Conservation (phyloP, 257 asterid species). For the Fraxinus excelsior region DNA sequence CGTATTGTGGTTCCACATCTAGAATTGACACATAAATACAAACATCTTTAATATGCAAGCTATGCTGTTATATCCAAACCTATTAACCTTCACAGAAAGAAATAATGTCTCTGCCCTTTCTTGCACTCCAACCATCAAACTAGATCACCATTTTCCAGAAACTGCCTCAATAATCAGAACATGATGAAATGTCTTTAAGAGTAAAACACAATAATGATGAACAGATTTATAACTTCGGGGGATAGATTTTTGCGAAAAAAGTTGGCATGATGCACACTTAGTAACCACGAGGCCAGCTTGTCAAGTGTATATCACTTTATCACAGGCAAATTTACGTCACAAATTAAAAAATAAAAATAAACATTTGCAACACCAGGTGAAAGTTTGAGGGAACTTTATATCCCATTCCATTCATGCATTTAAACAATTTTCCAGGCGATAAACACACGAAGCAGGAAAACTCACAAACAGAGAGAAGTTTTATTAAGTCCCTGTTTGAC, state of each 20-base stretch:
- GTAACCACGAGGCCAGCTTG: neutral
- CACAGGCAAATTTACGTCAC: neutral
- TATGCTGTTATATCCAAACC: constrained; percentile 7
- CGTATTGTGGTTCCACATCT: constrained; percentile 93
- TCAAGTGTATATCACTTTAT: neutral
- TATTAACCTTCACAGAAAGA: neutral
- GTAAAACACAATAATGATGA: no score
- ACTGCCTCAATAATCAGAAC: neutral
- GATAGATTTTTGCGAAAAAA: neutral
- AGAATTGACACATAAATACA: constrained; percentile 39
- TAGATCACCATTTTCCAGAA: neutral
- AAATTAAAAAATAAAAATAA: no score
- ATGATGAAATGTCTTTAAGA: neutral
- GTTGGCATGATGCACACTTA: neutral
- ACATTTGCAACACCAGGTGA: neutral
- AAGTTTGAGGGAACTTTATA: neutral
- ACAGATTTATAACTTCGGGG: no score
- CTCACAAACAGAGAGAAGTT: neutral
- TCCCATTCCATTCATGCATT: no score
- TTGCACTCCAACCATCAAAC: neutral
- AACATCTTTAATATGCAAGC: neutral
- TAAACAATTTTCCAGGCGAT: no score
- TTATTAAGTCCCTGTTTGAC: no score
- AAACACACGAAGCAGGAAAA: no score
- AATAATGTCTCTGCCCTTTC: neutral